Percentiles rank a stretch among this genome's conserved stretches.
Conservation (phyloP, 768 basidiomycete genomes). For the Dacryopinax primogenitus region DNA sequence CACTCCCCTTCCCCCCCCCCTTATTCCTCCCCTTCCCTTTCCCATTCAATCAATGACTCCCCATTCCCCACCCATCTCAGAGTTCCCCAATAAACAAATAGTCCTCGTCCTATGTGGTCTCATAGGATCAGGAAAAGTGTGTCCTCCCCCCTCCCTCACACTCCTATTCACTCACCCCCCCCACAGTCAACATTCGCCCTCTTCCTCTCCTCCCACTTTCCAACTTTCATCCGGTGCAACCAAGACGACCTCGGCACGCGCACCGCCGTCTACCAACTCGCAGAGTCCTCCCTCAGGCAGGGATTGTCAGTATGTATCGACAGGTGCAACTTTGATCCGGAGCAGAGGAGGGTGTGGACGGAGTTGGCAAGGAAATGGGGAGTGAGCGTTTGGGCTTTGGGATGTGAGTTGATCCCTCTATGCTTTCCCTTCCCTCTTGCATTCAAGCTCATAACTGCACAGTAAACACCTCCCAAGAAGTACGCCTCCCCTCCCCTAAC, state of each 20-base stretch:
- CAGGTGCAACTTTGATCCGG: constrained; percentile 57
- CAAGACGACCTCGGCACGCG: constrained; percentile 69
- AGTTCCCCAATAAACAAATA: constrained; percentile 27
- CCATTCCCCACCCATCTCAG: no score
- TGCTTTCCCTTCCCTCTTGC: background rate
- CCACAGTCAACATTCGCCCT: constrained; percentile 54
- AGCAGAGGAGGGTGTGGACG: constrained; percentile 40
- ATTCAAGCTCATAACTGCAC: background rate
- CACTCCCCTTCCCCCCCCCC: no score
- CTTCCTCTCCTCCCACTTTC: constrained; percentile 48
- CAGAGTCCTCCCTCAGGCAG: constrained; percentile 37
- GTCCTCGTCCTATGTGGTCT: constrained; percentile 63
- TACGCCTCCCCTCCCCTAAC: constrained; percentile 25
- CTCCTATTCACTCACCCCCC: no score
- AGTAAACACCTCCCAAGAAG: constrained; percentile 61
- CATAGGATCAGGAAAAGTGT: constrained; percentile 61
- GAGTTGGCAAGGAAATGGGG: constrained; percentile 50
- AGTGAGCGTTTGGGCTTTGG: constrained; percentile 55
- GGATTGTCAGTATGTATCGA: constrained; percentile 71
- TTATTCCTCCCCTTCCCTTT: background rate
- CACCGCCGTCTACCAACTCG: constrained; percentile 48
- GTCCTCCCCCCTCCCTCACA: no score
- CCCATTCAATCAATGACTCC: background rate
- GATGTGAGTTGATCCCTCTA: constrained; percentile 29
- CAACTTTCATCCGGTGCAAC: constrained; percentile 56